These are phyloP conservation scores for Verticillium albo-atrum DNA, from an alignment of 2,329 filamentous ascomycete species.

Conservation along the genomic window DNA sequence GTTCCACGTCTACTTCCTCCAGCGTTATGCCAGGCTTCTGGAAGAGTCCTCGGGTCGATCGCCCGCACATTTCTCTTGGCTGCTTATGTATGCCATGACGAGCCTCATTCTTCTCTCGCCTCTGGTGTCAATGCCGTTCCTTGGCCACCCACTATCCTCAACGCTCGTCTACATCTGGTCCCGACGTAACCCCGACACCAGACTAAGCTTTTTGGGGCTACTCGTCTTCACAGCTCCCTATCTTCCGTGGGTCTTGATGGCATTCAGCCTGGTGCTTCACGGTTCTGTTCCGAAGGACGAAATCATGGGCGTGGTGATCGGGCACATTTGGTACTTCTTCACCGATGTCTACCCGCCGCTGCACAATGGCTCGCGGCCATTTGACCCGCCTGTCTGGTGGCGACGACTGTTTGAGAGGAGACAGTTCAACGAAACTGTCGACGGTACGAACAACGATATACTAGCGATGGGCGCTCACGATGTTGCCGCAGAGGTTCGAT, in stretches of 20 bases:
- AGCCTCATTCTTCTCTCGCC: conserved; percentile 80
- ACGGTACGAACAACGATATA: conserved; percentile 58
- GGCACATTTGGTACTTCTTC: conserved; percentile 98
- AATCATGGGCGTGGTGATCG: conserved; percentile 89
- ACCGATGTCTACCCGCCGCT: conserved; percentile 92
- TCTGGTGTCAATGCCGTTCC: conserved; percentile 84
- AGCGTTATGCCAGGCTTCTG: conserved; percentile 89
- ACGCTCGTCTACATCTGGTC: conserved; percentile 98
- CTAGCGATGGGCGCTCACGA: conserved; percentile 46
- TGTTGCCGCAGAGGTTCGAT: conserved; percentile 9
- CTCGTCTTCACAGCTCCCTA: conserved; percentile 92
- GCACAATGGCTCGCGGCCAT: conserved; percentile 75
- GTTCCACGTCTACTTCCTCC: conserved; percentile 97
- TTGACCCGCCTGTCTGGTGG: conserved; percentile 92
- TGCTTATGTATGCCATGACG: conserved; percentile 78
- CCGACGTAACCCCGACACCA: conserved; percentile 85
- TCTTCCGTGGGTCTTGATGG: conserved; percentile 92
- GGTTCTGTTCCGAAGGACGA: conserved; percentile 90
- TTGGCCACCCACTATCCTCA: conserved; percentile 88
- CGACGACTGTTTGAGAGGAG: conserved; percentile 72
- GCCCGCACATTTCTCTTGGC: conserved; percentile 91
- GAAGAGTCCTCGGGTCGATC: conserved; percentile 92
- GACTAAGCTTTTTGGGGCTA: conserved; percentile 82
- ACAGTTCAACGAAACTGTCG: conserved; percentile 36
- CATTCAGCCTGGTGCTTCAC: conserved; percentile 87